Conservation (phyloP, 306 rosid species). For the Castanea crenata region DNA sequence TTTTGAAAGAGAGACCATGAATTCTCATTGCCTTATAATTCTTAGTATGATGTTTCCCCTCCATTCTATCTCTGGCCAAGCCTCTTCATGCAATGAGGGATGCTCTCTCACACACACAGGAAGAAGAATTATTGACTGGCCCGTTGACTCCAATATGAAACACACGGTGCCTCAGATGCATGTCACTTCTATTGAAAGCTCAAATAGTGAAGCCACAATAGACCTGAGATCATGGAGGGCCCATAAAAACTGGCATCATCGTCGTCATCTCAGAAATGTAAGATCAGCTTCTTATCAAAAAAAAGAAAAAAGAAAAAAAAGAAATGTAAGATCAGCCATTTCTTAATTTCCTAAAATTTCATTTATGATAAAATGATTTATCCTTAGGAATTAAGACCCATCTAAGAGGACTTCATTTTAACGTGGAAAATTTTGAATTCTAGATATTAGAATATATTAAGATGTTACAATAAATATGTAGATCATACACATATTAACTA, state of each 20-base stretch:
- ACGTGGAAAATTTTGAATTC: too few species aligned
- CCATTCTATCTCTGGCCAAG: constrained; percentile 14
- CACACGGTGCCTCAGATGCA: constrained; percentile 18
- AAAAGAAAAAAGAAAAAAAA: neutral
- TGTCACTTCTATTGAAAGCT: constrained; percentile 4
- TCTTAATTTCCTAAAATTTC: neutral
- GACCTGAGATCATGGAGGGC: constrained; percentile 15
- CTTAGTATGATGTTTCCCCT: constrained; percentile 14
- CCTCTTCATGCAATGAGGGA: constrained; percentile 9
- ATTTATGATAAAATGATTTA: too few species aligned
- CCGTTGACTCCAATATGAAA: neutral
- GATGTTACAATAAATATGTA: too few species aligned
- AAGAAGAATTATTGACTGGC: neutral
- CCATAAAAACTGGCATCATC: neutral
- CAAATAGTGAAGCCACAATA: constrained; percentile 24
- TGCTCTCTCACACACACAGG: constrained; percentile 5
- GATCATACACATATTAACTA: neutral
- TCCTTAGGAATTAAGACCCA: neutral
- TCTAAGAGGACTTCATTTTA: neutral
- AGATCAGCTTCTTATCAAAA: constrained; percentile 6
- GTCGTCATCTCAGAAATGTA: constrained; percentile 37
- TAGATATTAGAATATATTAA: too few species aligned
- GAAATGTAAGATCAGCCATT: constrained; percentile 31
- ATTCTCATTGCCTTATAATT: constrained; percentile 17
- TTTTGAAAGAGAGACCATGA: constrained; percentile 20